phyloP scores from a whole-genome alignment of 768 basidiomycete genomes.

The Suillus plorans region DNA sequence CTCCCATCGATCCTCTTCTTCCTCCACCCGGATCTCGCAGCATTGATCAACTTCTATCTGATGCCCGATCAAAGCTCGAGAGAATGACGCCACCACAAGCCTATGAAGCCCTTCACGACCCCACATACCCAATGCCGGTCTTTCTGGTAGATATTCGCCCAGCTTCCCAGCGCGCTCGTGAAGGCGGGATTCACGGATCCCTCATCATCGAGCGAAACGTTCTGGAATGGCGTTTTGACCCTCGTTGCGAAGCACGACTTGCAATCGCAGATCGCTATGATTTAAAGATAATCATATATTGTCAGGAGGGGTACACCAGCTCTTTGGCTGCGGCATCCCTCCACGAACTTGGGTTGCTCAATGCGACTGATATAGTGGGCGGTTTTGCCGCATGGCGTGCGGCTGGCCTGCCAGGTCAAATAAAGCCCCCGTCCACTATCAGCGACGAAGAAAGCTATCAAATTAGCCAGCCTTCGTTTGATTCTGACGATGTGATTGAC shows the following conservation, averaged over 20 bases:
- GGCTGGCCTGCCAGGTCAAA: slow-evolving; percentile 60
- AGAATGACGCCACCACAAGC: slow-evolving; percentile 63
- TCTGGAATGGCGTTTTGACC: slow-evolving; percentile 82
- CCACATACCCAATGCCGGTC: slow-evolving; percentile 55
- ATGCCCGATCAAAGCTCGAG: slow-evolving; percentile 62
- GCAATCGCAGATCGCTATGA: slow-evolving; percentile 75
- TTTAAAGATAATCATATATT: slow-evolving; percentile 70
- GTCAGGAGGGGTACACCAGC: slow-evolving; percentile 71
- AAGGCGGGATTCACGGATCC: slow-evolving; percentile 67
- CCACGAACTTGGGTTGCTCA: slow-evolving; percentile 67
- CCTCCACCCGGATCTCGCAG: slow-evolving; percentile 67
- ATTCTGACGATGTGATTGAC: slow-evolving; percentile 16
- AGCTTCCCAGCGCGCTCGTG: slow-evolving; percentile 51
- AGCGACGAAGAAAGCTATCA: slow-evolving; percentile 33
- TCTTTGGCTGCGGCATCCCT: slow-evolving; percentile 71
- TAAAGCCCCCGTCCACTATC: slow-evolving; percentile 29
- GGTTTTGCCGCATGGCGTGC: slow-evolving; percentile 73
- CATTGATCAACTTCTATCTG: slow-evolving; percentile 55
- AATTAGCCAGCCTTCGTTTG: slow-evolving; percentile 27
- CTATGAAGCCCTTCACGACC: slow-evolving; percentile 55
- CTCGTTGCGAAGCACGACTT: slow-evolving; percentile 56
- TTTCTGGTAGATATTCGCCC: slow-evolving; percentile 80
- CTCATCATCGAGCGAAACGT: slow-evolving; percentile 74
- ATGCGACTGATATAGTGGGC: slow-evolving; percentile 77
- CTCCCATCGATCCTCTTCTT: slow-evolving; percentile 57